These are phyloP conservation scores for Cymbidium sinense DNA, from an alignment of 106 monocot species.

Conservation along the genomic window DNA sequence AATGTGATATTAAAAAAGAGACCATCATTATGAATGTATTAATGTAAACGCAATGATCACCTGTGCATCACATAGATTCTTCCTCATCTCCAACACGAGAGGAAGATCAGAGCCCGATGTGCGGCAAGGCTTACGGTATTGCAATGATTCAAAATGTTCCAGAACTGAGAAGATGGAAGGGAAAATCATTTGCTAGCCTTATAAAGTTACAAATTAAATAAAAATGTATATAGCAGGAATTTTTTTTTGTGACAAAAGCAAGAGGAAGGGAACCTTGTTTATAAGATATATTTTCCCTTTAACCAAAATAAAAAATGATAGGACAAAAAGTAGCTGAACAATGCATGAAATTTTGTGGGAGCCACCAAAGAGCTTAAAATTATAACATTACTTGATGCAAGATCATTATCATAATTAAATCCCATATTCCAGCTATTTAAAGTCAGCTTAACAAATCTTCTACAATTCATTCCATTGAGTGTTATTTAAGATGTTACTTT, in stretches of 20 bases:
- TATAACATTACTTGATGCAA: too few relatives aligned
- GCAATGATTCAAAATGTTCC: constrained; percentile 56
- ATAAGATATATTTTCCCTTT: too few relatives aligned
- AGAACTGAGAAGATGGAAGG: constrained; percentile 41
- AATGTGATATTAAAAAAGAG: constrained; percentile 10
- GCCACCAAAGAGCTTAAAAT: too few relatives aligned
- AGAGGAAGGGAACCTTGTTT: neutral
- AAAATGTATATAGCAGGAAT: neutral
- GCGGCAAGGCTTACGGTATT: constrained; percentile 45
- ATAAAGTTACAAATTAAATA: neutral
- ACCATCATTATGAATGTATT: neutral
- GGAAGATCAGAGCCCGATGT: constrained; percentile 48
- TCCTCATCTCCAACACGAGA: constrained; percentile 41
- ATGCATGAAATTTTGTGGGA: too few relatives aligned
- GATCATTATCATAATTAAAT: too few relatives aligned
- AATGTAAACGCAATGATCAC: constrained; percentile 13
- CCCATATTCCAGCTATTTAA: too few relatives aligned
- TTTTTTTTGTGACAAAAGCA: neutral
- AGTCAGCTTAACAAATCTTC: too few relatives aligned
- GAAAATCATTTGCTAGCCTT: neutral
- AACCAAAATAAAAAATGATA: too few relatives aligned
- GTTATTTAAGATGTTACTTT: too few relatives aligned
- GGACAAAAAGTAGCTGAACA: too few relatives aligned
- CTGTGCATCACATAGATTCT: constrained; percentile 73
- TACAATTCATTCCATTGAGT: too few relatives aligned